Percentiles rank a stretch among this genome's conserved stretches.
Evolutionary conservation across 2,329 filamentous ascomycete species (phyloP).

Genomic region (Aspergillus aculeatinus): DNA sequence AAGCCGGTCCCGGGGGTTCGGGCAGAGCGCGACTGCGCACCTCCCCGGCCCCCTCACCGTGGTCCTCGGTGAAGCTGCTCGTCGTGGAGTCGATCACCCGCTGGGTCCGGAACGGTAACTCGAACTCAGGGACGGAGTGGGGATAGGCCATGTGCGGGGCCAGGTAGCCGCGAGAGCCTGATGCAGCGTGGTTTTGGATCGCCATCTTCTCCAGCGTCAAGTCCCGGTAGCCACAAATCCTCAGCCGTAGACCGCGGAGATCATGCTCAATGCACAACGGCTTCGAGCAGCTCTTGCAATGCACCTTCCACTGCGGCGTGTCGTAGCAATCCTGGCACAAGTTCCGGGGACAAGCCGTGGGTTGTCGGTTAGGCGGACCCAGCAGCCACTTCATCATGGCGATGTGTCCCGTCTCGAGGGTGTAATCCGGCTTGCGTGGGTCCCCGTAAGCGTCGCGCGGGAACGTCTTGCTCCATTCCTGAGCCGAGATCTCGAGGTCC

Average conservation of each 20-base stretch:
- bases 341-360: constrained; percentile 54
- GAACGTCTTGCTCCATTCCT: constrained; percentile 43
- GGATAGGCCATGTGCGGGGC: constrained; percentile 14
- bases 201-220: constrained; percentile 51
- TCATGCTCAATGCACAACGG: constrained; percentile 61
- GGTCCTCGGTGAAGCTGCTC: constrained; percentile 39
- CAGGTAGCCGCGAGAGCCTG: constrained; percentile 10
- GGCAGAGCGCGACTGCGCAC: constrained; percentile 17
- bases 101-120: constrained; percentile 33
- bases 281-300: constrained; percentile 57
- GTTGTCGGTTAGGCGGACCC: constrained; percentile 47
- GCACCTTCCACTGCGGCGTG: constrained; percentile 60
- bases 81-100: constrained; percentile 31
- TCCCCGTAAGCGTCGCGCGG: constrained; percentile 43
- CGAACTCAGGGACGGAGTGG: constrained; percentile 23
- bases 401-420: constrained; percentile 40
- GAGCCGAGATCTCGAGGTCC: constrained; percentile 52
- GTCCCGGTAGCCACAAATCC: constrained; percentile 59
- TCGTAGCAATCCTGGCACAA: constrained; percentile 59
- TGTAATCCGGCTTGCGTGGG: constrained; percentile 39
- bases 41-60: constrained; percentile 28
- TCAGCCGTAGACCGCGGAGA: constrained; percentile 55
- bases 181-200: constrained; percentile 34
- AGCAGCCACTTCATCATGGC: constrained; percentile 50
- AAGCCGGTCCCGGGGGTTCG: constrained; percentile 18